Evolutionary conservation across 495 filamentous ascomycete species (phyloP), one percentile per base, ranked within the genome.

Genomic region (Trypethelium eluteriae): DNA sequence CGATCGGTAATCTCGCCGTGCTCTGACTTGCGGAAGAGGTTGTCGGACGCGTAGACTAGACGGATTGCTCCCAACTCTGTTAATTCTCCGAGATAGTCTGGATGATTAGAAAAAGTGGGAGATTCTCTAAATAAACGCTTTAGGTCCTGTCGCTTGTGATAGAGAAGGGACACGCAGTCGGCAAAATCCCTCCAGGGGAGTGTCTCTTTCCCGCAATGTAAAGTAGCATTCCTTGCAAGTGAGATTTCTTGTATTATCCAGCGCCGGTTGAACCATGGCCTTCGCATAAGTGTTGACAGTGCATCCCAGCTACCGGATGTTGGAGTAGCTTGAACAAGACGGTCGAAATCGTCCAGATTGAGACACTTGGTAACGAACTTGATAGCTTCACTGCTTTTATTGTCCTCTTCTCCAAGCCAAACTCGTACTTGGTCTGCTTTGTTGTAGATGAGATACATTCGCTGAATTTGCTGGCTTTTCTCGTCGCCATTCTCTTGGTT

Each of bases 161-260:
- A 59, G 39, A 71, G 65, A 7, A 71, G 67, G 11, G 67, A 50
- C 7, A 67, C 63, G 5, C 57, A 67, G n/a, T 56, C 64, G 44
- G 67, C 65, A 49, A 71, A 71, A 38, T 71, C 69, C 16, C 39
- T 39, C 69, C 69, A 71, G n/a, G 63, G 44, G 16, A 71, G 57
- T 2, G 69, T 65, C 3, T 69, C 38, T 14, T 39, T n/a, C 36
- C 69, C 69, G 53, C 69, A 71, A 46, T 49, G 63, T 14, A 71
- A 62, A 34, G 59, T 66, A 11, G 69, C 69, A 36, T 39, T 38
- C 16, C 64, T 36, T 6, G 69, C 69, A 6, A 71, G 64, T 35
- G 69, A 62, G 12, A 71, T 71, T 61, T 71, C 69, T 53, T 71
- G 69, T 34, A 71, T 62, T n/a, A 71, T 71, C 69, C 69, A 71